A percentile compares a stretch with the other conserved stretches of the same genome.
Evolutionary conservation across 1,284 basidiomycete species (phyloP).

Genomic region (Cystobasidium pallidum): DNA sequence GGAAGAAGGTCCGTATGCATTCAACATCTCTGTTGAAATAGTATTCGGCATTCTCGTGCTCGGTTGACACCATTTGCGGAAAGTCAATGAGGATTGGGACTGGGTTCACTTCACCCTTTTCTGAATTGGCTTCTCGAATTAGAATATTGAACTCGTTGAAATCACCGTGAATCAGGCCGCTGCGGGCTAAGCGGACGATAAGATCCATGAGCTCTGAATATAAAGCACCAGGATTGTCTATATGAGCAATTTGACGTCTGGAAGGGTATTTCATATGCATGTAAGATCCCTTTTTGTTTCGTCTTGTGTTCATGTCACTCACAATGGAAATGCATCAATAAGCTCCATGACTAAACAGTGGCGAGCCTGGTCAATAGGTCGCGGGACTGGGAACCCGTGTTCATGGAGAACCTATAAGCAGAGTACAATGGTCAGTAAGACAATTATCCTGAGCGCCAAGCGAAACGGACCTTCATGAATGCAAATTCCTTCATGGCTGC

Average conservation of each 20-base stretch:
- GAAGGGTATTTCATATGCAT: not conserved
- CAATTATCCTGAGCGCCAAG: too few species aligned
- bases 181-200: slow-evolving; percentile 88
- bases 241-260: slow-evolving; percentile 83
- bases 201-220: slow-evolving; percentile 94
- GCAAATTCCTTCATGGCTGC: slow-evolving; percentile 97
- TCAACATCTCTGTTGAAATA: slow-evolving; percentile 99
- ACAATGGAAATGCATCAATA: slow-evolving; percentile 94
- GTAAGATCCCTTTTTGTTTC: not conserved
- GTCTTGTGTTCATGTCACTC: slow-evolving; percentile 54
- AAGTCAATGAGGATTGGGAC: slow-evolving; percentile 97
- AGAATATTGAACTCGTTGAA: slow-evolving; percentile 99
- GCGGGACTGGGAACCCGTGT: slow-evolving; percentile 89
- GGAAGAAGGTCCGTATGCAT: slow-evolving; percentile 93
- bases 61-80: slow-evolving; percentile 98
- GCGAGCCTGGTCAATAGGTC: slow-evolving; percentile 88
- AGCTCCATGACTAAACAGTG: slow-evolving; percentile 96
- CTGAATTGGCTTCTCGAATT: slow-evolving; percentile 63
- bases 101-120: slow-evolving; percentile 62
- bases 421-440: too few species aligned
- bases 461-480: slow-evolving; percentile 83
- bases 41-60: slow-evolving; percentile 96
- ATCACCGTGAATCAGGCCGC: slow-evolving; percentile 96
- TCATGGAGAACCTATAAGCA: slow-evolving; percentile 84
- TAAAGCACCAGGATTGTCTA: slow-evolving; percentile 82